Evolutionary conservation across 805 yeast species (phyloP).

Genomic region (Pichia thaimueangensis): DNA sequence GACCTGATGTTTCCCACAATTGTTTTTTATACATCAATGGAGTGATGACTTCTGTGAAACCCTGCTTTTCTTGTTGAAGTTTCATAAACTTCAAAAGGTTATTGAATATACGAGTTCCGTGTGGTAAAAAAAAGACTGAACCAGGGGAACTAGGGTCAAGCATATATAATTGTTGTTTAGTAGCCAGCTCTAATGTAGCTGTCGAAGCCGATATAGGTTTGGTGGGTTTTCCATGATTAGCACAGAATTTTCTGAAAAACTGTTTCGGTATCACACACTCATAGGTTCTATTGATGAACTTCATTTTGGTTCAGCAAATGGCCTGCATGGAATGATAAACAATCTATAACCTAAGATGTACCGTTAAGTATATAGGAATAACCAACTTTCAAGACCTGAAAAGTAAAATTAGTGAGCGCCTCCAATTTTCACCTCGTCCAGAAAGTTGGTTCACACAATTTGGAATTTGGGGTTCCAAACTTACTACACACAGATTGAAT

Average conservation of each 20-base stretch:
- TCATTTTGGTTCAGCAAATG: no score
- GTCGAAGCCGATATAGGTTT: constrained; percentile 26
- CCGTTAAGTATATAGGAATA: background rate
- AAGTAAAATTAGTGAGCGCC: no score
- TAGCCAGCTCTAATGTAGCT: constrained; percentile 40
- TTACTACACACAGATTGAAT: no score
- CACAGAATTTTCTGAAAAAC: constrained; percentile 3
- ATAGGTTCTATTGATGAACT: background rate
- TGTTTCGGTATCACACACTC: no score
- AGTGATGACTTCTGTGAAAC: constrained; percentile 87
- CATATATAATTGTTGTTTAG: constrained; percentile 68
- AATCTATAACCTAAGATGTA: no score
- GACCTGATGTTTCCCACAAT: constrained; percentile 89
- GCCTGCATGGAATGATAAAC: no score
- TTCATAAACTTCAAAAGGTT: constrained; percentile 78
- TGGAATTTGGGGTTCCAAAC: no score
- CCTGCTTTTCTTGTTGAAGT: constrained; percentile 69
- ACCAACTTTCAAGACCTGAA: no score
- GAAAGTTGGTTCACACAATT: no score
- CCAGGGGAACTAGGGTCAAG: constrained; percentile 86
- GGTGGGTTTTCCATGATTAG: constrained; percentile 12
- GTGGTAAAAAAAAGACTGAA: constrained; percentile 84
- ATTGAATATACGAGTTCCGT: constrained; percentile 84
- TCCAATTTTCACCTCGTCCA: no score
- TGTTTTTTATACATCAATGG: constrained; percentile 80